Evolutionary conservation across 306 rosid species (phyloP).

Genomic region (Canavalia gladiata): DNA sequence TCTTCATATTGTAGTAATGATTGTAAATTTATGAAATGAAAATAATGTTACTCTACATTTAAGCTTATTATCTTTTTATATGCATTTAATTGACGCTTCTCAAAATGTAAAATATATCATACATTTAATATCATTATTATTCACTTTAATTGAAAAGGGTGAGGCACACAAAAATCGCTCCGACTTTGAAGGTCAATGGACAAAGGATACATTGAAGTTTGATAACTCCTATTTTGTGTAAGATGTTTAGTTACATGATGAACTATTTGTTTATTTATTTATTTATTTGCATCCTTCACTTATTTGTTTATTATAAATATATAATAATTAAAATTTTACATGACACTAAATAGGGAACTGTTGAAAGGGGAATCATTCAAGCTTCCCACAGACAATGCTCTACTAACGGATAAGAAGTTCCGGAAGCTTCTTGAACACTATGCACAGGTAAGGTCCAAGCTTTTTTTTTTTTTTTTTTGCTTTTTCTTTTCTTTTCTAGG

Average conservation of each 20-base stretch:
- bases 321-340: not conserved
- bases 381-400: constrained; percentile 72
- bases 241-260: constrained; percentile 43
- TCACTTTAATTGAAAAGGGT: constrained; percentile 63
- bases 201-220: constrained; percentile 71
- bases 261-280: not conserved
- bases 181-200: constrained; percentile 85
- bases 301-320: not conserved
- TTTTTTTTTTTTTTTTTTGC: too few relatives aligned
- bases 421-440: constrained; percentile 57
- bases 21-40: too few relatives aligned
- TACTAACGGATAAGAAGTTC: constrained; percentile 61
- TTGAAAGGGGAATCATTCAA: constrained; percentile 47
- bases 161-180: constrained; percentile 81
- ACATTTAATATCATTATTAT: not conserved
- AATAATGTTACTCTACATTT: too few relatives aligned
- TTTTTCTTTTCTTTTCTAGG: too few relatives aligned
- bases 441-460: constrained; percentile 53
- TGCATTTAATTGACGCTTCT: too few relatives aligned
- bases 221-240: constrained; percentile 82
- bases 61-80: too few relatives aligned
- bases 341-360: constrained; percentile 59
- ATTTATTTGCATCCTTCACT: too few relatives aligned
- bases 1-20: too few relatives aligned
- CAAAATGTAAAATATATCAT: too few relatives aligned